Percentiles rank a stretch among this genome's conserved stretches.
phyloP scores from a whole-genome alignment of 495 filamentous ascomycete species.

The Aspergillus wentii region DNA sequence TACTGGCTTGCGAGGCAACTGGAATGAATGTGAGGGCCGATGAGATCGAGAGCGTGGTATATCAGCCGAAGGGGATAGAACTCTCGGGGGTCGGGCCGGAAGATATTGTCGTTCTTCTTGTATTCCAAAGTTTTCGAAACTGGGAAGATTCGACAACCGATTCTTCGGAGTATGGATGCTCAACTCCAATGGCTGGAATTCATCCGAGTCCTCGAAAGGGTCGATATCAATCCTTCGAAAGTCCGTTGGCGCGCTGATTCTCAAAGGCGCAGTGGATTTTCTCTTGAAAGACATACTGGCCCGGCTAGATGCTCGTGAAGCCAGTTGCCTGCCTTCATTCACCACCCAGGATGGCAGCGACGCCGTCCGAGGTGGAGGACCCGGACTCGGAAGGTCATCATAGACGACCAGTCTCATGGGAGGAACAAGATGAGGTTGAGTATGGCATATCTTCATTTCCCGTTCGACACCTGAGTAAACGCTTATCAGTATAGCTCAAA shows the following conservation, averaged over 20 bases:
- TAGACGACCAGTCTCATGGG: slow-evolving; percentile 41
- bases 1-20: slow-evolving; percentile 37
- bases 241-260: slow-evolving; percentile 49
- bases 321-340: slow-evolving; percentile 33
- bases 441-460: slow-evolving; percentile 44
- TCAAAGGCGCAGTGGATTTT: slow-evolving; percentile 32
- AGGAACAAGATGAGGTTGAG: slow-evolving; percentile 45
- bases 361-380: slow-evolving; percentile 23
- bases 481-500: slow-evolving; percentile 3
- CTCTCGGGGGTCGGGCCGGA: slow-evolving; percentile 23
- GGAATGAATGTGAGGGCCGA: slow-evolving; percentile 24
- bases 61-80: slow-evolving; percentile 17
- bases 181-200: slow-evolving; percentile 69
- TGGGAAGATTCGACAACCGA: slow-evolving; percentile 55
- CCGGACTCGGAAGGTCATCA: slow-evolving; percentile 34
- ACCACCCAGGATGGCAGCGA: slow-evolving; percentile 34
- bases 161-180: slow-evolving; percentile 66
- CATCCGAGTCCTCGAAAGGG: slow-evolving; percentile 5
- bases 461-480: slow-evolving; percentile 27
- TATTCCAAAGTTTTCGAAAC: slow-evolving; percentile 33
- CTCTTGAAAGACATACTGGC: slow-evolving; percentile 48
- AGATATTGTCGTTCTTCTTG: slow-evolving; percentile 15
- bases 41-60: slow-evolving; percentile 17
- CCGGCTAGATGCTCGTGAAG: slow-evolving; percentile 46
- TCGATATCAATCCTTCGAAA: slow-evolving; percentile 41